A percentile compares a stretch with the other conserved stretches of the same genome.
These are phyloP conservation scores for Eremothecium cymbalariae DNA, from an alignment of 1,139 yeast genomes.

Conservation along the genomic window DNA sequence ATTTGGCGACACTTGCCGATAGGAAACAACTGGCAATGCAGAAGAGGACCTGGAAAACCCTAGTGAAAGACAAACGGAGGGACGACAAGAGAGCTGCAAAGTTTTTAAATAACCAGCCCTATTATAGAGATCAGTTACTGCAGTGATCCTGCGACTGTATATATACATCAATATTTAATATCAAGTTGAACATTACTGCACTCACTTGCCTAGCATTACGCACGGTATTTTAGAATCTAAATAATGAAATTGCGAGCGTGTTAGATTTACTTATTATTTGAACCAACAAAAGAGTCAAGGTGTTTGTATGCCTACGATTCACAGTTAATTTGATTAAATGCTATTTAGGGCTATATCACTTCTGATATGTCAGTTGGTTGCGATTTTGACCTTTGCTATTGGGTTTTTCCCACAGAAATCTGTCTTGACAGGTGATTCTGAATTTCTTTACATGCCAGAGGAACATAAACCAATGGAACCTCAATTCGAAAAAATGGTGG, in stretches of 20 bases:
- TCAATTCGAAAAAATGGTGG: constrained; percentile 57
- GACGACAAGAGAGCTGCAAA: constrained; percentile 74
- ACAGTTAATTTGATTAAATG: neutral
- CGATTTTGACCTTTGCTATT: constrained; percentile 53
- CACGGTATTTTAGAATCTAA: constrained; percentile 1
- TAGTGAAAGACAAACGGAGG: constrained; percentile 57
- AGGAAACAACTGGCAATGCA: constrained; percentile 49
- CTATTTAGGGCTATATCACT: neutral
- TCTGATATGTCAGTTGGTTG: constrained; percentile 39
- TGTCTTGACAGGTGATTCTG: constrained; percentile 48
- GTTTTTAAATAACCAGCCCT: constrained; percentile 79
- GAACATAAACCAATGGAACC: constrained; percentile 33
- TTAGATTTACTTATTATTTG: no score
- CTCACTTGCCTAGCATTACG: constrained; percentile 2
- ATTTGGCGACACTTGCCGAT: constrained; percentile 46
- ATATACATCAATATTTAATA: no score
- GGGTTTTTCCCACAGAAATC: constrained; percentile 91
- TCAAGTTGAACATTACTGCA: no score
- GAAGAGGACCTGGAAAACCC: constrained; percentile 72
- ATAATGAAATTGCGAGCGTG: no score
- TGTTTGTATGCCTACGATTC: neutral
- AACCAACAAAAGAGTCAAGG: no score
- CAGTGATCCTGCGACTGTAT: constrained; percentile 47
- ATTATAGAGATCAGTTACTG: constrained; percentile 82
- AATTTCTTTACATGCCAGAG: constrained; percentile 17